Evolutionary conservation across 352 stramenopile genomes (phyloP).

Genomic region (Pythium diclinum): DNA sequence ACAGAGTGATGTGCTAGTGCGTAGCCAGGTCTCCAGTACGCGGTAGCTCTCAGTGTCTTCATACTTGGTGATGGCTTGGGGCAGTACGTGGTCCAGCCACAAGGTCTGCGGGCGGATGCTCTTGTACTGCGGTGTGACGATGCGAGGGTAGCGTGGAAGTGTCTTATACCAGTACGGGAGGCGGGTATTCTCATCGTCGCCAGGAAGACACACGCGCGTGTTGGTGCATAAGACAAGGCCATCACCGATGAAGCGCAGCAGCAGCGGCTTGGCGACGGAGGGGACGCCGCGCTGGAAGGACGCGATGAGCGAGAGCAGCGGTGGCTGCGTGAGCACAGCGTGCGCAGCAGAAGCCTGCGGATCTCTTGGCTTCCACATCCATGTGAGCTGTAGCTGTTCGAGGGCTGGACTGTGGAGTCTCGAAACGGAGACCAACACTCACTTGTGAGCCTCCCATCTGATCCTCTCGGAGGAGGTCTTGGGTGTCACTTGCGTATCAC

Average conservation of each 20-base stretch:
- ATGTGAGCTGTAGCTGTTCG: too few relatives aligned
- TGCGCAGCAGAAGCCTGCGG: background rate
- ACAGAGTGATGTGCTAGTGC: background rate
- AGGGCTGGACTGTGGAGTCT: background rate
- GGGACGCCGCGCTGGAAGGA: slow-evolving; percentile 19
- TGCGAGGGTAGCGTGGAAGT: background rate
- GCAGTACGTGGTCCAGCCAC: slow-evolving; percentile 5
- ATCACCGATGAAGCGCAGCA: slow-evolving; percentile 8
- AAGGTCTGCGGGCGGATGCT: background rate
- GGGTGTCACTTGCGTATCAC: too few relatives aligned
- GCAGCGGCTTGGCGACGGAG: background rate
- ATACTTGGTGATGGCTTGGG: slow-evolving; percentile 16
- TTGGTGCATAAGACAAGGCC: slow-evolving; percentile 4
- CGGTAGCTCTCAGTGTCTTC: background rate
- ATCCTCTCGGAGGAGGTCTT: too few relatives aligned
- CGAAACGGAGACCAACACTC: background rate
- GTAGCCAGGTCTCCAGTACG: background rate
- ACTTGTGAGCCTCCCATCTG: background rate
- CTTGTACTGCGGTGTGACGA: background rate
- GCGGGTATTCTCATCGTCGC: background rate
- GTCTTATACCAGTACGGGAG: background rate
- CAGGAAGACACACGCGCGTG: background rate
- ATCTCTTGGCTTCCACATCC: too few relatives aligned
- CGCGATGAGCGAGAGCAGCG: slow-evolving; percentile 17
- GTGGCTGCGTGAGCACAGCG: slow-evolving; percentile 12